These are phyloP conservation scores for Aechmea fasciata DNA, from an alignment of 176 grass and related monocot genomes.

Conservation along the genomic window DNA sequence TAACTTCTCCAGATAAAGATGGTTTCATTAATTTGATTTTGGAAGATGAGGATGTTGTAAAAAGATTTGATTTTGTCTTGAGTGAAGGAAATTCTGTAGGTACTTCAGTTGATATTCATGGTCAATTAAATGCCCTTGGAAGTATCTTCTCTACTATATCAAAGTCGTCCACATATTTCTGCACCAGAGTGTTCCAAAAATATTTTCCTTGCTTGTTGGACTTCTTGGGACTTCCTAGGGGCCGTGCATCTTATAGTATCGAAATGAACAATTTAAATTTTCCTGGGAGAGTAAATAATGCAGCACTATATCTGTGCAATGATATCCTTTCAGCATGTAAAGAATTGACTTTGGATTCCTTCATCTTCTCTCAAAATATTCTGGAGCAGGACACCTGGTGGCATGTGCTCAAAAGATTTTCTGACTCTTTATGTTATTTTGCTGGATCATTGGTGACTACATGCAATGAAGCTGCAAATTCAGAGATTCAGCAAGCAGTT, in stretches of 20 bases:
- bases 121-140: conserved; percentile 54
- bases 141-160: conserved; percentile 54
- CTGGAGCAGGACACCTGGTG: conserved; percentile 50
- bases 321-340: conserved; percentile 78
- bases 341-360: conserved; percentile 47
- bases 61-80: conserved; percentile 42
- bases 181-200: conserved; percentile 67
- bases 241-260: conserved; percentile 18
- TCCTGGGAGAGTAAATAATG: conserved; percentile 37
- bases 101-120: conserved; percentile 25
- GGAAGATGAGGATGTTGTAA: conserved; percentile 57
- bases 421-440: conserved; percentile 29
- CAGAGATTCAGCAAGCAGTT: conserved; percentile 18
- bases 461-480: conserved; percentile 20
- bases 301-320: conserved; percentile 71
- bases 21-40: conserved; percentile 65
- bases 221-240: conserved; percentile 38
- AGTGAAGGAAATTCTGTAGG: conserved; percentile 28
- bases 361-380: conserved; percentile 32
- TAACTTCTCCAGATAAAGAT: conserved; percentile 56
- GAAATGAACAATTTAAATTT: conserved; percentile 24
- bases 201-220: conserved; percentile 67
- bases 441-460: conserved; percentile 33
- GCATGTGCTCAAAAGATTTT: conserved; percentile 45
- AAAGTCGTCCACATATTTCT: conserved; percentile 56